A percentile compares a stretch with the other conserved stretches of the same genome.
Evolutionary conservation across 2,329 filamentous ascomycete genomes (phyloP).

Genomic region (Colletotrichum sansevieriae): DNA sequence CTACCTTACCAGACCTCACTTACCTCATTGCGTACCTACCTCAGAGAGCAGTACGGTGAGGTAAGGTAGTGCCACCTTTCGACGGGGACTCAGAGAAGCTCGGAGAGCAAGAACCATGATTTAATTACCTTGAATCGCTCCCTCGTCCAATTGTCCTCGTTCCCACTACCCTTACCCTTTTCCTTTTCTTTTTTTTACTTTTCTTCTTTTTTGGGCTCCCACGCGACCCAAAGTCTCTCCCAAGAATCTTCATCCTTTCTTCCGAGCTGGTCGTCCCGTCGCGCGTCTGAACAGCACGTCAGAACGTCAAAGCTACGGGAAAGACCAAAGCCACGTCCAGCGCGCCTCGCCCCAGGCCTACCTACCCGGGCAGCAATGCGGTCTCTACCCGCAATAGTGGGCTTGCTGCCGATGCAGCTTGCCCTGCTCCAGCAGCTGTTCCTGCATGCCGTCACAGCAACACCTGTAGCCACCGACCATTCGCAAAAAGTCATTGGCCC

Average conservation of each 20-base stretch:
- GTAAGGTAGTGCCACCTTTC: slow-evolving; percentile 10
- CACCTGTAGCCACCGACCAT: slow-evolving; percentile 38
- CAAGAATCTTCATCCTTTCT: slow-evolving; percentile 13
- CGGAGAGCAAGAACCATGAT: slow-evolving; percentile 28
- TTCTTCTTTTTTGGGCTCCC: neutral
- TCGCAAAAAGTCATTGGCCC: slow-evolving; percentile 39
- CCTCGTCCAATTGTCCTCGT: neutral
- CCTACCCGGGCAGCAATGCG: slow-evolving; percentile 22
- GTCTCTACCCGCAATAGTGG: slow-evolving; percentile 42
- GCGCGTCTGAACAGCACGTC: neutral
- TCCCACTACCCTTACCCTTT: neutral
- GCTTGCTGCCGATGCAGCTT: slow-evolving; percentile 39
- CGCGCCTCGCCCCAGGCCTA: neutral
- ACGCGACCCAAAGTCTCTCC: neutral
- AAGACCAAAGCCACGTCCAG: slow-evolving; percentile 8
- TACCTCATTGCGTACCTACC: no score
- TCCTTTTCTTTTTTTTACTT: neutral
- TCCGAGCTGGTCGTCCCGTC: slow-evolving; percentile 1
- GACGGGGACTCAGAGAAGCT: slow-evolving; percentile 29
- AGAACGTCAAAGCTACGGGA: slow-evolving; percentile 20
- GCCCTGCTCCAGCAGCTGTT: slow-evolving; percentile 38
- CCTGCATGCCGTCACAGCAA: slow-evolving; percentile 40
- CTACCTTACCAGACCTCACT: neutral
- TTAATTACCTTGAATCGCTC: slow-evolving; percentile 38
- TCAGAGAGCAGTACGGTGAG: no score